Conservation (phyloP, 805 yeast genomes). For the Starmerella sirachaensis region DNA sequence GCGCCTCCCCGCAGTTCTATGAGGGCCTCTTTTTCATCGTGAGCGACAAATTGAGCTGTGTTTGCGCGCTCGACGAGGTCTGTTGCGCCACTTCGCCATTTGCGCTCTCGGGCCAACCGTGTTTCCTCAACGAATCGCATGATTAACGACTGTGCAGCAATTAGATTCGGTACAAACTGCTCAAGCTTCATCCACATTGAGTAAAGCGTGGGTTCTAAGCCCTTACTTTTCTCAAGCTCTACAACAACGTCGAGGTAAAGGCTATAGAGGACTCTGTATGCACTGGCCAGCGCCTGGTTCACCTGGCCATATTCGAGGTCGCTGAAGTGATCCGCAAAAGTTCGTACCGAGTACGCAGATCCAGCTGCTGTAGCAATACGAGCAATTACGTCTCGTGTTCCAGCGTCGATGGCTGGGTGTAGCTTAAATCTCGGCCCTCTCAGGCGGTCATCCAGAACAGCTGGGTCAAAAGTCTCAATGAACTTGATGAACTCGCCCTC, state of each 20-base stretch:
- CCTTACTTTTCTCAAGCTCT: slow-evolving; percentile 32
- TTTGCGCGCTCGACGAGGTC: slow-evolving; percentile 10
- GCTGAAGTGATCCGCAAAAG: slow-evolving; percentile 52
- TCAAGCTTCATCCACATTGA: slow-evolving; percentile 5
- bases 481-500: slow-evolving; percentile 72
- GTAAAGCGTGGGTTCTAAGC: slow-evolving; percentile 32
- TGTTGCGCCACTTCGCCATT: slow-evolving; percentile 3
- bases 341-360: slow-evolving; percentile 43
- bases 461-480: slow-evolving; percentile 47
- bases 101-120: slow-evolving; percentile 10
- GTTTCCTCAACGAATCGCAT: slow-evolving; percentile 6
- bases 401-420: slow-evolving; percentile 58
- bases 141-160: slow-evolving; percentile 24
- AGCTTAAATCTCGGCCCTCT: slow-evolving; percentile 67
- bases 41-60: slow-evolving; percentile 28
- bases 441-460: slow-evolving; percentile 33
- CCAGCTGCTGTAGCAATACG: slow-evolving; percentile 52
- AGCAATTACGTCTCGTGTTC: slow-evolving; percentile 57
- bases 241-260: slow-evolving; percentile 28
- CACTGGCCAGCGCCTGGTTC: slow-evolving; percentile 58
- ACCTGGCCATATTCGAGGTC: slow-evolving; percentile 51
- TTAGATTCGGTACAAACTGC: slow-evolving; percentile 9
- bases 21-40: slow-evolving; percentile 33
- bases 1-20: slow-evolving; percentile 55
- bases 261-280: slow-evolving; percentile 34